Conservation (phyloP, 1,284 basidiomycete genomes). For the Grifola frondosa region DNA sequence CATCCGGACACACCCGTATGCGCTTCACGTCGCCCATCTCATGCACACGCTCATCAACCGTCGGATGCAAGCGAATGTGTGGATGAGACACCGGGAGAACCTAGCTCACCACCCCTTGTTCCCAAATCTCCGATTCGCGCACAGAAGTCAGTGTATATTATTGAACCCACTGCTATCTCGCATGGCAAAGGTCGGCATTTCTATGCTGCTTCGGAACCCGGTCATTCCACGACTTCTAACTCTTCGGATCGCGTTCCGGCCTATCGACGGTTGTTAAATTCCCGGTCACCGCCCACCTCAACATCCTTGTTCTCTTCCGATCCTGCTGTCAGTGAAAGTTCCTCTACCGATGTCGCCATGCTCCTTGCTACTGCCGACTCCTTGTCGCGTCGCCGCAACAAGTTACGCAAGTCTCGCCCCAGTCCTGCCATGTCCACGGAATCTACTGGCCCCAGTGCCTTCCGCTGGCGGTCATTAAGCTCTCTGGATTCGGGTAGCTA, state of each 20-base stretch:
- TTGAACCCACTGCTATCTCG: slow-evolving; percentile 21
- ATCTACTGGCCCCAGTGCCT: slow-evolving; percentile 11
- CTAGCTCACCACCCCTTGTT: no score
- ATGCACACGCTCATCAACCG: no score
- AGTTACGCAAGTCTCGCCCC: slow-evolving; percentile 16
- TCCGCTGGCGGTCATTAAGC: slow-evolving; percentile 15
- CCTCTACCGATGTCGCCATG: slow-evolving; percentile 12
- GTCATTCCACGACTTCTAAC: slow-evolving; percentile 14
- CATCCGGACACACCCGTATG: no score
- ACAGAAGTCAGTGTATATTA: slow-evolving; percentile 19
- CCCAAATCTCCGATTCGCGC: slow-evolving; percentile 11
- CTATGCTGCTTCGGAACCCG: slow-evolving; percentile 21
- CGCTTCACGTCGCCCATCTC: no score
- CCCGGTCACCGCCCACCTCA: no score
- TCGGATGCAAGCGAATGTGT: no score
- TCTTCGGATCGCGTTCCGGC: slow-evolving; percentile 17
- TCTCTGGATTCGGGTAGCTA: slow-evolving; percentile 11
- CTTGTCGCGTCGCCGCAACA: slow-evolving; percentile 13
- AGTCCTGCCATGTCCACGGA: slow-evolving; percentile 2
- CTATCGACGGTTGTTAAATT: slow-evolving; percentile 13
- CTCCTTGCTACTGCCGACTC: slow-evolving; percentile 15
- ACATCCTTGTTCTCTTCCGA: slow-evolving; percentile 4
- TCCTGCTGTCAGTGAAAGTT: slow-evolving; percentile 9
- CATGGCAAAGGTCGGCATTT: slow-evolving; percentile 10
- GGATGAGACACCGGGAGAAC: no score